These are phyloP conservation scores for Lodderomyces metapsilosis DNA, from an alignment of 1,139 yeast species.

Conservation along the genomic window DNA sequence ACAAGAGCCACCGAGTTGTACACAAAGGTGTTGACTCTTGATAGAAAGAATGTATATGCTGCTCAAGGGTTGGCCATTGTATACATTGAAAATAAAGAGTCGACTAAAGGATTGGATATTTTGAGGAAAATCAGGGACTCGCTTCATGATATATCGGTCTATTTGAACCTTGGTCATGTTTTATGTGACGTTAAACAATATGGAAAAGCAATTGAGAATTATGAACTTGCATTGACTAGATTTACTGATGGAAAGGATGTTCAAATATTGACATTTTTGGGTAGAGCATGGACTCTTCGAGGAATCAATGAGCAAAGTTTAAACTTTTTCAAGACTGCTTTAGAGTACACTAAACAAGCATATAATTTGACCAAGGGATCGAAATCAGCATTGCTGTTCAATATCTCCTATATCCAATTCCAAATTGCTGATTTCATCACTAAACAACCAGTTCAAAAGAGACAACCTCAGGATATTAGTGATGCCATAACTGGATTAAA, in stretches of 20 bases:
- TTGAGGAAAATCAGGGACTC: slow-evolving; percentile 90
- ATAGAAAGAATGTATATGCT: slow-evolving; percentile 86
- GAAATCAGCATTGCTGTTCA: slow-evolving; percentile 55
- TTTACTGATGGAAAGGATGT: slow-evolving; percentile 65
- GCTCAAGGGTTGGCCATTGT: slow-evolving; percentile 97
- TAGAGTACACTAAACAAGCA: slow-evolving; percentile 63
- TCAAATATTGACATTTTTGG: slow-evolving; percentile 68
- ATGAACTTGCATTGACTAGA: slow-evolving; percentile 73
- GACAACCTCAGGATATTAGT: slow-evolving; percentile 63
- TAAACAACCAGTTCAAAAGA: slow-evolving; percentile 57
- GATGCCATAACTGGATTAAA: slow-evolving; percentile 57
- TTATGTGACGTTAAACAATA: slow-evolving; percentile 78
- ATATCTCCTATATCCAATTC: slow-evolving; percentile 80
- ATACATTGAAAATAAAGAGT: slow-evolving; percentile 82
- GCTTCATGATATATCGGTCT: slow-evolving; percentile 77
- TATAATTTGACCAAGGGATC: slow-evolving; percentile 38
- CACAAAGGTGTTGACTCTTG: slow-evolving; percentile 83
- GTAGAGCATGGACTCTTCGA: slow-evolving; percentile 87
- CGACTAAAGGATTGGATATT: slow-evolving; percentile 76
- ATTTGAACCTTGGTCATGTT: slow-evolving; percentile 86
- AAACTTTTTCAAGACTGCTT: slow-evolving; percentile 57
- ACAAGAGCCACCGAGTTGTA: slow-evolving; percentile 86
- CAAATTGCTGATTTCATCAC: slow-evolving; percentile 84
- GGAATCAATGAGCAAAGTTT: slow-evolving; percentile 69
- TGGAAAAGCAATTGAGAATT: slow-evolving; percentile 84